Evolutionary conservation across 108 stramenopile genomes (phyloP).

Genomic region (Bacterosira constricta): DNA sequence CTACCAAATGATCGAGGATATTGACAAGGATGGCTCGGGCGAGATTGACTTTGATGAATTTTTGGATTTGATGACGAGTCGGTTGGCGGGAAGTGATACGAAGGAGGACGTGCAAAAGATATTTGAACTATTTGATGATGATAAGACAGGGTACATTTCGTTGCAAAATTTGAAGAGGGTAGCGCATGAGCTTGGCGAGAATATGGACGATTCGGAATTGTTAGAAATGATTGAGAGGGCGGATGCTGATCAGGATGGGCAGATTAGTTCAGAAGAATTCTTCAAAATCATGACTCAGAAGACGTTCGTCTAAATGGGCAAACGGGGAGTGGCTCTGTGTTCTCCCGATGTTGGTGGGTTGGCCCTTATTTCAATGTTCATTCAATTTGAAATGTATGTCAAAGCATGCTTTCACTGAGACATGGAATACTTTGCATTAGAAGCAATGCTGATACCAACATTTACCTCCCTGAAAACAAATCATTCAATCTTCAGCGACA

Average conservation of each 20-base stretch:
- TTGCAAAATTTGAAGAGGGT: constrained; percentile 94
- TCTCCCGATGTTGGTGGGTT: too few relatives aligned
- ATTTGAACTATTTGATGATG: constrained; percentile 97
- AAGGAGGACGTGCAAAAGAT: constrained; percentile 79
- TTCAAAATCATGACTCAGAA: constrained; percentile 90
- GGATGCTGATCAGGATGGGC: constrained; percentile 80
- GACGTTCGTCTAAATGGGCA: constrained; percentile 45
- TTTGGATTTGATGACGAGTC: constrained; percentile 93
- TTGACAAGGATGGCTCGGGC: constrained; percentile 74
- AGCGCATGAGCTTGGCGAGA: constrained; percentile 97
- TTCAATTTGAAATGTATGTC: too few relatives aligned
- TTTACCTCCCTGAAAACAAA: not conserved
- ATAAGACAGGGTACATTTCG: constrained; percentile 94
- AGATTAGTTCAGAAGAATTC: constrained; percentile 91
- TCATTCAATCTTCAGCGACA: not conserved
- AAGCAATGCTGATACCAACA: too few relatives aligned
- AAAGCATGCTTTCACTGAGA: not conserved
- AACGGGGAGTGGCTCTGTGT: too few relatives aligned
- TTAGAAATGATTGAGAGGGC: constrained; percentile 99
- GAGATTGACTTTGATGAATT: constrained; percentile 79
- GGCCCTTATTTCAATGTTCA: too few relatives aligned
- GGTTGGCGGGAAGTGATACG: constrained; percentile 45
- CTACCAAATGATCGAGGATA: constrained; percentile 84
- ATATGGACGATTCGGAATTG: constrained; percentile 96
- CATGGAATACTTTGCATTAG: not conserved